Base-by-base conservation (phyloP, 495 filamentous ascomycete genomes). In the Penicillium ucsense region DNA sequence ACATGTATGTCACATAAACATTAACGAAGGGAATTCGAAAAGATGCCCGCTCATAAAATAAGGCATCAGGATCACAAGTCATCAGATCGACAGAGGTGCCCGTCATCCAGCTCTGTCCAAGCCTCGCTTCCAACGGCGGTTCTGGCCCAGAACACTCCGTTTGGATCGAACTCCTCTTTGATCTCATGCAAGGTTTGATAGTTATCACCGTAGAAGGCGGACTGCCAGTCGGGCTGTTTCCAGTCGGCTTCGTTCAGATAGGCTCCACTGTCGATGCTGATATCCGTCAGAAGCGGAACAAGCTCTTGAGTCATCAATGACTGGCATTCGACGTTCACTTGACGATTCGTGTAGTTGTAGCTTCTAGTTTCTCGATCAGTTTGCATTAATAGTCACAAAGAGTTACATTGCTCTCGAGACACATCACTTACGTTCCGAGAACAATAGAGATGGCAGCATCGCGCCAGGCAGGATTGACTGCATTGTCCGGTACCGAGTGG, bases 151-250 rank as follows among this genome's bases (percentile, higher is more conserved):
- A 82, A 81, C 11, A 76, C 51, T 29, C 59, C 50, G 20, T 62
- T 59, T 0, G 79, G 77, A 51, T 83, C 78, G 28, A 67, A 74
- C 45, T 62, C 68, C 38, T 59, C 50, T 67, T 83, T 82, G 29
- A 79, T 65, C 6, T 46, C 28, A 31, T 59, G 31, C 32, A 81
- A 54, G 0, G 45, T 52, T 0, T 41, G 38, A 46, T 80, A 81
- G 3, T 53, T 28, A 3, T 8, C 10, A 4, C 54, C 50, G 35
- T 54, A 60, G 27, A 47, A 60, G 20, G 34, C 33, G 6, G 31
- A 43, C 29, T 53, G 30, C 53, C 50, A 60, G 37, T 60, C n/a
- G 12, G 54, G 56, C 41, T 52, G 40, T 2, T 50, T 39, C 32
- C 27, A 40, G 30, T 54, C 47, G 11, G 46, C 52, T 32, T 53